A percentile compares a stretch with the other conserved stretches of the same genome.
phyloP scores from a whole-genome alignment of 2,329 filamentous ascomycete species.

The Fusarium globosum region DNA sequence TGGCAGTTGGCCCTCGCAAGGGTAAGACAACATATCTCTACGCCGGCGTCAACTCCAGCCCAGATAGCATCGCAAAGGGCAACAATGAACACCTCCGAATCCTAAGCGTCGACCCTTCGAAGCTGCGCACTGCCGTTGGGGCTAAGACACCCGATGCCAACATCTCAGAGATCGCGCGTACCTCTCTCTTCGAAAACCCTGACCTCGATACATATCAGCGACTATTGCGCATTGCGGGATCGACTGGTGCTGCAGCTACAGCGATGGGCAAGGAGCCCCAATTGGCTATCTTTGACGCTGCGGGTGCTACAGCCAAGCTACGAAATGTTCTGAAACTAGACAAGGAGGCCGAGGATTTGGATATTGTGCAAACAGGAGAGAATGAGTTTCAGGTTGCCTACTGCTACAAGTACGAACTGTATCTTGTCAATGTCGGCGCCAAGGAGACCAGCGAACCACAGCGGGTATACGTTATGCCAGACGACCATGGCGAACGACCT shows the following conservation, averaged over 20 bases:
- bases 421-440: constrained; percentile 67
- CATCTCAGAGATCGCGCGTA: constrained; percentile 64
- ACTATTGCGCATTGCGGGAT: constrained; percentile 66
- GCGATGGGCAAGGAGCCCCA: constrained; percentile 81
- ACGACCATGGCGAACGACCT: constrained; percentile 60
- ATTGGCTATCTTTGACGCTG: constrained; percentile 79
- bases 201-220: constrained; percentile 69
- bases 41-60: constrained; percentile 87
- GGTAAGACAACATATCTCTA: constrained; percentile 66
- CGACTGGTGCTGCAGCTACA: constrained; percentile 82
- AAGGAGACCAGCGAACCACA: constrained; percentile 60
- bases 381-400: constrained; percentile 79
- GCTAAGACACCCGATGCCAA: constrained; percentile 48
- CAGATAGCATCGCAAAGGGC: constrained; percentile 75
- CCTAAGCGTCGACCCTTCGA: constrained; percentile 68
- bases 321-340: constrained; percentile 62
- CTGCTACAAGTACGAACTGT: constrained; percentile 81
- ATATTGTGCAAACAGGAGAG: constrained; percentile 70
- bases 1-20: constrained; percentile 74
- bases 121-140: constrained; percentile 47
- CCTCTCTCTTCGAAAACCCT: constrained; percentile 62
- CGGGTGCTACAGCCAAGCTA: constrained; percentile 59
- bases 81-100: constrained; percentile 87
- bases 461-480: constrained; percentile 67
- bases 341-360: constrained; percentile 74